These are phyloP conservation scores for Solanum sparsipilum DNA, from an alignment of 257 asterid species.

Conservation along the genomic window DNA sequence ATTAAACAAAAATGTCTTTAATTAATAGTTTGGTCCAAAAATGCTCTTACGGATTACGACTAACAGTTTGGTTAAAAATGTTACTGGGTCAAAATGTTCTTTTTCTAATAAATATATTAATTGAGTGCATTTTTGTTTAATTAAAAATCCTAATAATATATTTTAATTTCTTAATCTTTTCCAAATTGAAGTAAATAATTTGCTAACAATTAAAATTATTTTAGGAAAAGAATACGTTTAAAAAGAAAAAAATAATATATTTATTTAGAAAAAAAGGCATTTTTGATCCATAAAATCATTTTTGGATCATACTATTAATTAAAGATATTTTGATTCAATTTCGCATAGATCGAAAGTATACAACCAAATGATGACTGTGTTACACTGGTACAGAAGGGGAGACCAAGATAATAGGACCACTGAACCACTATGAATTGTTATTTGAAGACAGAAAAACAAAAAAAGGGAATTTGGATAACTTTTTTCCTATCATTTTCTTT, in stretches of 20 bases:
- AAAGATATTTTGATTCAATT: too few relatives aligned
- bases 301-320: too few relatives aligned
- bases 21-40: not conserved
- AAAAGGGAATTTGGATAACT: not conserved
- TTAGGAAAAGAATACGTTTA: not conserved
- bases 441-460: slow-evolving; percentile 35
- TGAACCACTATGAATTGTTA: slow-evolving; percentile 45
- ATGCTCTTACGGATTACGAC: too few relatives aligned
- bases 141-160: not conserved
- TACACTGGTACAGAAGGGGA: not conserved
- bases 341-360: not conserved
- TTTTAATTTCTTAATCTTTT: too few relatives aligned
- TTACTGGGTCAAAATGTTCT: not conserved
- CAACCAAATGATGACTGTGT: slow-evolving; percentile 7
- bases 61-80: not conserved
- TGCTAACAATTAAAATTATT: too few relatives aligned
- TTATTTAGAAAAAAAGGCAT: too few relatives aligned
- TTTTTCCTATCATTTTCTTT: not conserved
- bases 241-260: too few relatives aligned
- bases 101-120: not conserved
- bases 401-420: slow-evolving; percentile 19
- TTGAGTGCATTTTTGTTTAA: not conserved
- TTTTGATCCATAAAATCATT: too few relatives aligned
- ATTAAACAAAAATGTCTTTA: not conserved
- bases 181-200: not conserved